Base-by-base conservation (phyloP, 257 asterid species). In the Haberlea rhodopensis region DNA sequence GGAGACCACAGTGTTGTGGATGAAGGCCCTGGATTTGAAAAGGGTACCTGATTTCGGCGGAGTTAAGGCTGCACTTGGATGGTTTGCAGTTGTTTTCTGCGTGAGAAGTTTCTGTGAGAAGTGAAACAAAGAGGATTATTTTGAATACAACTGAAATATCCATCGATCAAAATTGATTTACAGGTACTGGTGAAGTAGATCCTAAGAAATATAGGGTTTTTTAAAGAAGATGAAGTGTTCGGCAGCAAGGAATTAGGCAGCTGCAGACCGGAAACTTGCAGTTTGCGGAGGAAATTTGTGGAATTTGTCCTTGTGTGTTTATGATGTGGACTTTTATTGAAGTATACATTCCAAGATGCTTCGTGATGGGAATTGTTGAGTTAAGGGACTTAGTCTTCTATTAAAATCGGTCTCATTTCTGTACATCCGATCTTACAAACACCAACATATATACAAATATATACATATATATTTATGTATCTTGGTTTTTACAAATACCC, bases 31-130 rank as follows among this genome's bases (percentile, higher is more conserved):
- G 52, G 68, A 75, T 26, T 19, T 9, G 67, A 54, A 74, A 77
- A 1, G 83, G 85, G 46, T 18, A 25, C 2, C 54, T 68, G 31
- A 57, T 67, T 49, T 61, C 67, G 3, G 78, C 73, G 4, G 76
- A 67, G 21, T 5, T 1, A 16, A 0, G 31, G 70, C 15, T 3
- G 55, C 77, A 74, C 8, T 55, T 60, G 15, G 64, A 27, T 29
- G 79, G 27, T n/a, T 70, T 9, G 53, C 63, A 72, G 23, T 10
- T 56, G 28, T 10, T 53, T 8, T 26, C 28, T 13, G 62, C 60
- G 2, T 43, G 20, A 48, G 78, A 60, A 25, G 69, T 51, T 34
- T 53, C 57, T 20, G 72, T 49, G 16, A 68, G 68, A 20, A 69
- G 59, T 52, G 57, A 18, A 37, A 74, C 19, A 45, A n/a, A 63